Base-by-base conservation (phyloP, 2,329 filamentous ascomycete species). In the Neofusicoccum umdonicola region DNA sequence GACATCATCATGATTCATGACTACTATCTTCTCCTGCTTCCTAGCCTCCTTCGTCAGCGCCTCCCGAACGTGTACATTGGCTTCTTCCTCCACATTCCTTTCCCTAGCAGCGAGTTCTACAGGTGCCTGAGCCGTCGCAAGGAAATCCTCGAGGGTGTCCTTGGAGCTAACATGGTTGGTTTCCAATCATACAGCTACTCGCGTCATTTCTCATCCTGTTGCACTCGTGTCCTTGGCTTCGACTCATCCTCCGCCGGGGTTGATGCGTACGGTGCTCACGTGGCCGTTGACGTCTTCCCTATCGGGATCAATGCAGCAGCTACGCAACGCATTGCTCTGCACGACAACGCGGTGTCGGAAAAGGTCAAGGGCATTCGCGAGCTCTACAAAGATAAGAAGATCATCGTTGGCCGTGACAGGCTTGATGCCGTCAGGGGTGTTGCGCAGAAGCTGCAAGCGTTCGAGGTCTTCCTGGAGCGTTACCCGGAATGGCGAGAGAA, bases 141-240 rank as follows among this genome's bases (percentile, higher is more conserved):
- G 78, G 93, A 97, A 75, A 85, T 98, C 11, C 82, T 98, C 13
- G 92, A 95, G 70, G 95, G 95, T 56, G 88, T 97, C 52, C 83
- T 98, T 47, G 93, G 94, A 17, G 87, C 94, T 64, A 97, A 97
- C 77, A 88, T 98, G 81, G 87, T 98, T 67, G 93, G 93, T 0
- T 97, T 98, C 80, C 94, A 98, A 78, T 95, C 93, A 7, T 95
- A 93, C 80, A 95, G 93, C 76, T 98, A 97, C 77, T 94, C 93
- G 13, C 88, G 93, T 27, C 94, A 98, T 77, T 98, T 98, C 76
- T 88, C 92, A 42, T 97, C 92, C 69, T 97, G 93, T 79, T 97
- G 93, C 78, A 96, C 92, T 1, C 88, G 93, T 31, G 90, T 97
- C 56, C 84, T 97, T 7, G 91, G 91, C n/a, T 96, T 96, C 72